Percentiles rank a stretch among this genome's conserved stretches.
These are phyloP conservation scores for Fonsecaea pugnacius DNA, from an alignment of 2,329 filamentous ascomycete species.

Conservation along the genomic window DNA sequence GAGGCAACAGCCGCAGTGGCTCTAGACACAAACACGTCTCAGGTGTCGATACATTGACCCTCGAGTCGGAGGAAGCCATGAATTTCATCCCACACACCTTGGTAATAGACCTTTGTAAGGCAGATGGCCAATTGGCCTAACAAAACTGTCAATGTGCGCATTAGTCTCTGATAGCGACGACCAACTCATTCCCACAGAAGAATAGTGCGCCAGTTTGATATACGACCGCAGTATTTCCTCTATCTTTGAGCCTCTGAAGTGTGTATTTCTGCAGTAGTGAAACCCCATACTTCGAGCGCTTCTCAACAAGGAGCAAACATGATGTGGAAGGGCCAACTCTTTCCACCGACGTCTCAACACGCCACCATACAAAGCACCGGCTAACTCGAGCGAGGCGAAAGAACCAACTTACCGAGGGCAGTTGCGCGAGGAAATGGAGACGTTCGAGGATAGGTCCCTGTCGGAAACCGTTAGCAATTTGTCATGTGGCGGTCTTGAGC, in stretches of 20 bases:
- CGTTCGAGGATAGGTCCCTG: neutral
- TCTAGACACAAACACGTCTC: neutral
- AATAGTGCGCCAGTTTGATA: neutral
- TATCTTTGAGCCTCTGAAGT: neutral
- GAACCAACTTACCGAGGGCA: neutral
- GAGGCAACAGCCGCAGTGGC: too few species aligned
- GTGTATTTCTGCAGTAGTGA: neutral
- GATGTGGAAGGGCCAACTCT: neutral
- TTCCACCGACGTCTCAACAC: neutral
- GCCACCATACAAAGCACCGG: neutral
- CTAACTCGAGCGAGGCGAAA: neutral
- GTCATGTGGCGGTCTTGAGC: neutral
- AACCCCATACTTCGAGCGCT: neutral
- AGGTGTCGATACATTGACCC: conserved; percentile 17
- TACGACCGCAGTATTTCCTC: neutral
- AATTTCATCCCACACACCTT: conserved; percentile 22
- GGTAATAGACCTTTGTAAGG: neutral
- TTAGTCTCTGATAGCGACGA: neutral
- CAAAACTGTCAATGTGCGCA: neutral
- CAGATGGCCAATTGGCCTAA: neutral
- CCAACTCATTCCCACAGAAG: neutral
- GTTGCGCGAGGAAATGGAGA: neutral
- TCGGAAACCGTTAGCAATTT: neutral
- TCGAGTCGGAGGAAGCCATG: conserved; percentile 1
- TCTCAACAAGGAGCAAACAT: neutral